A percentile compares a stretch with the other conserved stretches of the same genome.
Evolutionary conservation across 345 rosid species (phyloP).

Genomic region (Dipteronia dyeriana): DNA sequence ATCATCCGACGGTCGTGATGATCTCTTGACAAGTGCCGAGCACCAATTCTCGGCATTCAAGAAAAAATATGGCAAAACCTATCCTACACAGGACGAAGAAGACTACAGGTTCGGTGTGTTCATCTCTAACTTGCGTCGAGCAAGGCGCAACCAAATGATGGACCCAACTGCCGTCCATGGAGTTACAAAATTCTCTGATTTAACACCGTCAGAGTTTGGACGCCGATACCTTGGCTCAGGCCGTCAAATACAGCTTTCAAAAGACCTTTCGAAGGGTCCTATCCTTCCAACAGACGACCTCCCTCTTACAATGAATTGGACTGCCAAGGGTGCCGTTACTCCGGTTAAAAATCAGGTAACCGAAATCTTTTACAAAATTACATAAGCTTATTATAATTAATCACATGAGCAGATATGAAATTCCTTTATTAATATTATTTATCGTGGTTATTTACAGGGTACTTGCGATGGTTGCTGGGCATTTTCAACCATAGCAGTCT

Average conservation of each 20-base stretch:
- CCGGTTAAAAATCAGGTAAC: slow-evolving; percentile 79
- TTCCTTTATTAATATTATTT: too few species aligned
- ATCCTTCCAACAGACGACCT: slow-evolving; percentile 71
- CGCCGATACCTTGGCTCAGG: slow-evolving; percentile 62
- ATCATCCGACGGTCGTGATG: slow-evolving; percentile 38
- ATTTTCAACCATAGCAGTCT: slow-evolving; percentile 84
- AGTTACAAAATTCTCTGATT: slow-evolving; percentile 90
- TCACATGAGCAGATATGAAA: too few species aligned
- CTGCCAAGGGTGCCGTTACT: slow-evolving; percentile 94
- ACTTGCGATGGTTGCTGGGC: slow-evolving; percentile 93
- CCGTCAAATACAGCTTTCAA: slow-evolving; percentile 55
- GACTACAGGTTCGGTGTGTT: slow-evolving; percentile 73
- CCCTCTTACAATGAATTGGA: slow-evolving; percentile 58
- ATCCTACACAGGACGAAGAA: slow-evolving; percentile 73
- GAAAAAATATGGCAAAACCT: slow-evolving; percentile 57
- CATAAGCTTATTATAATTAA: too few species aligned
- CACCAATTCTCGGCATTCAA: slow-evolving; percentile 80
- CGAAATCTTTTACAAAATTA: too few species aligned
- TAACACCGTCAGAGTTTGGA: slow-evolving; percentile 76
- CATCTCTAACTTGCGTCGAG: slow-evolving; percentile 62
- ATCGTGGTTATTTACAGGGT: too few species aligned
- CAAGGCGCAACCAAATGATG: slow-evolving; percentile 61
- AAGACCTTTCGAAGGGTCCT: slow-evolving; percentile 64
- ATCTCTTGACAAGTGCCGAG: slow-evolving; percentile 55
- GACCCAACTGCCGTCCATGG: slow-evolving; percentile 91